phyloP scores from a whole-genome alignment of 345 rosid genomes.

The Citrus mangshanensis region DNA sequence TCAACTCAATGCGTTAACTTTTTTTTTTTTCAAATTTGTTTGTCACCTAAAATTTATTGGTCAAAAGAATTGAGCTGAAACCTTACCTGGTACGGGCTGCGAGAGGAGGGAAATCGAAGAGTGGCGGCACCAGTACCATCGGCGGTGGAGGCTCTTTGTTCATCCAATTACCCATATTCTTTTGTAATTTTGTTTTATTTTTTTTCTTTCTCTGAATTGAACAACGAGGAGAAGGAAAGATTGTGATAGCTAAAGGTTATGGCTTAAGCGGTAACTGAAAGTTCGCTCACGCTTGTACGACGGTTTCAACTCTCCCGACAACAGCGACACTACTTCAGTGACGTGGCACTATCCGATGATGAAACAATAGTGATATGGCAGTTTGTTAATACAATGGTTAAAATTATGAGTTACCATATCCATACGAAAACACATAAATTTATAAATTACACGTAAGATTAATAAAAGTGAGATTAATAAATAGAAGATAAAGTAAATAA shows the following conservation, averaged over 20 bases:
- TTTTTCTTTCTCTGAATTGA: not conserved
- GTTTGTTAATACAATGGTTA: too few relatives aligned
- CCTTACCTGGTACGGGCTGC: conserved; percentile 93
- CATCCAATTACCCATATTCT: conserved; percentile 55
- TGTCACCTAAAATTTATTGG: not conserved
- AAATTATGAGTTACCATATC: too few relatives aligned
- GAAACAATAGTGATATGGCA: not conserved
- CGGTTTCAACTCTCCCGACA: conserved; percentile 10
- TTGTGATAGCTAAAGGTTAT: not conserved
- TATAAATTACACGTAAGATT: too few relatives aligned
- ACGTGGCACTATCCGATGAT: conserved; percentile 11
- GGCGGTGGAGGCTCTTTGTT: conserved; percentile 75
- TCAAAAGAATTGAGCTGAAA: conserved; percentile 14
- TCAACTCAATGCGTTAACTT: not conserved
- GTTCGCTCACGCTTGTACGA: conserved; percentile 6
- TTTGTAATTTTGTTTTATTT: not conserved
- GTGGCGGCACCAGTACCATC: conserved; percentile 86
- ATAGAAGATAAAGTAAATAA: too few relatives aligned
- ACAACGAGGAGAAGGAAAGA: not conserved
- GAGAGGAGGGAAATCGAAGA: conserved; percentile 89
- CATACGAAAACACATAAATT: too few relatives aligned
- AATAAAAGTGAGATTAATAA: too few relatives aligned
- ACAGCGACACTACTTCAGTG: not conserved
- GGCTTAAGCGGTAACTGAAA: not conserved
- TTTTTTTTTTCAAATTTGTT: too few relatives aligned